These are phyloP conservation scores for Stropharia rugosoannulata DNA, from an alignment of 768 basidiomycete species.

Conservation along the genomic window DNA sequence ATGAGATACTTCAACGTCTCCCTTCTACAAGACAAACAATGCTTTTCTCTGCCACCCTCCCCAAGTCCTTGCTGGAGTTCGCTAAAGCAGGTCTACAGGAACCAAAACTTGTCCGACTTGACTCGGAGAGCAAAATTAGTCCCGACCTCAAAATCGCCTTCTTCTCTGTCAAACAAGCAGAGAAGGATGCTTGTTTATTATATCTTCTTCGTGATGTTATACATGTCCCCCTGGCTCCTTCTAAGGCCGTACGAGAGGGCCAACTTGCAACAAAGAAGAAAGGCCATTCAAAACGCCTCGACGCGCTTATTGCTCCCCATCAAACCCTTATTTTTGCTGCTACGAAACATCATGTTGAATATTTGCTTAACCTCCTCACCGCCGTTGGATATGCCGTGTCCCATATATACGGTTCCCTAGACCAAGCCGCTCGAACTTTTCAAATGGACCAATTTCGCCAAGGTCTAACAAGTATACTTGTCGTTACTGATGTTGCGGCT, in stretches of 20 bases:
- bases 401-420: constrained; percentile 93
- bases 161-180: constrained; percentile 86
- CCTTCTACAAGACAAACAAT: constrained; percentile 87
- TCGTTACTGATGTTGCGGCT: constrained; percentile 98
- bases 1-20: constrained; percentile 88
- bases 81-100: constrained; percentile 95
- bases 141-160: constrained; percentile 92
- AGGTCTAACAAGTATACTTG: constrained; percentile 77
- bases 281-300: constrained; percentile 51
- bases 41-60: constrained; percentile 94
- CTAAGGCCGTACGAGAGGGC: constrained; percentile 27
- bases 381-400: constrained; percentile 87
- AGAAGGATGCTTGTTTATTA: constrained; percentile 92
- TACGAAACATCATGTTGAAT: constrained; percentile 99
- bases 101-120: constrained; percentile 94
- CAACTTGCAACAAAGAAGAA: constrained; percentile 38
- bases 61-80: constrained; percentile 94
- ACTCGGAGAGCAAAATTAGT: constrained; percentile 95
- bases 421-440: constrained; percentile 83
- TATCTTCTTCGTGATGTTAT: constrained; percentile 86
- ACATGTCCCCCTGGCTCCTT: constrained; percentile 61
- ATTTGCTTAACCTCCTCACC: constrained; percentile 73
- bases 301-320: constrained; percentile 64
- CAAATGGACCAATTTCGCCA: constrained; percentile 92
- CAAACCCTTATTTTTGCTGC: constrained; percentile 95